Evolutionary conservation across 768 basidiomycete genomes (phyloP), one percentile per base, ranked within the genome.

Genomic region (Russula dissimulans): DNA sequence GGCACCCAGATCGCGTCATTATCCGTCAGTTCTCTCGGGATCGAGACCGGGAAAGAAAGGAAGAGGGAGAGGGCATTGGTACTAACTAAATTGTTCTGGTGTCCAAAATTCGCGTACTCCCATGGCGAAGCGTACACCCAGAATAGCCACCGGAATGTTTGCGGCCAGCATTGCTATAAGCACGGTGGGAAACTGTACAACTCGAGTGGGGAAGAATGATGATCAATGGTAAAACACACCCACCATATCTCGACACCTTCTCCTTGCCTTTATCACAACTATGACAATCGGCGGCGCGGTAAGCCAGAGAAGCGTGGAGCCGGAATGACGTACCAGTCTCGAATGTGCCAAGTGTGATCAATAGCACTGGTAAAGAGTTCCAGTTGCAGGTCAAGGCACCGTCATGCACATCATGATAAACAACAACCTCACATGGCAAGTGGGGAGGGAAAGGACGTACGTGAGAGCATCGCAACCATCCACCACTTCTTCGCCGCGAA

Each of bases 181-280:
- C 6, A 91, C 81, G 0, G 81, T 76, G 1, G 80, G 76, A 68
- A 91, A 89, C 89, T 86, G 51, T 10, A 31, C n/a, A 34, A 17
- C 9, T 14, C 51, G 15, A 38, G 31, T 38, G n/a, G 22, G 22
- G 46, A 56, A 32, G 31, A 6, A 34, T 38, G 8, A 34, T 15
- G 26, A n/a, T n/a, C 11, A n/a, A 9, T 47, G 43, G 22, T 4
- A n/a, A 48, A 44, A 22, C 12, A 41, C 15, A 65, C 62, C 43
- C 66, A 87, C 91, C 89, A 95, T 94, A 59, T 87, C 72, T 18
- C 78, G 67, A 68, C 84, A 89, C 22, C 91, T 76, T 59, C 82
- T 79, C 66, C 85, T 83, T 4, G 87, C 81, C 70, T 90, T 92
- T 74, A 92, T 90, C 45, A 86, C 78, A 12, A 91, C 89, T 89